phyloP scores from a whole-genome alignment of 2,329 filamentous ascomycete genomes.

The Fusarium sp. region DNA sequence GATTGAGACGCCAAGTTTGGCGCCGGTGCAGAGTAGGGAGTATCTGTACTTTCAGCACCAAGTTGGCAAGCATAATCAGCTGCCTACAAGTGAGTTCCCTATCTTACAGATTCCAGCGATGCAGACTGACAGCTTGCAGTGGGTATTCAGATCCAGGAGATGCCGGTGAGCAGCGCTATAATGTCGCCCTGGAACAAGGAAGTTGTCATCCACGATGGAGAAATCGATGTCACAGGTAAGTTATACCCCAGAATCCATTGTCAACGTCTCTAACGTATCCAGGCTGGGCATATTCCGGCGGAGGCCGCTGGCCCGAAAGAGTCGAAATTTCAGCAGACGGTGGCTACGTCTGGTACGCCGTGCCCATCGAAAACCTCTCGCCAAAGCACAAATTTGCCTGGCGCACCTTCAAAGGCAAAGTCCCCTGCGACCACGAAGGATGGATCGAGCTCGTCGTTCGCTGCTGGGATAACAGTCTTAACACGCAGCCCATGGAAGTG shows the following conservation, averaged over 20 bases:
- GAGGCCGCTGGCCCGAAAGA: conserved; percentile 69
- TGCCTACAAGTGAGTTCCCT: conserved; percentile 57
- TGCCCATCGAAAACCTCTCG: conserved; percentile 69
- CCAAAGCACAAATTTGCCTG: conserved; percentile 73
- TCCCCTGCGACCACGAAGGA: conserved; percentile 72
- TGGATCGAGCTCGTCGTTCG: conserved; percentile 71
- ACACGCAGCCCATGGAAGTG: conserved; percentile 69
- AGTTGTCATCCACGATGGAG: conserved; percentile 69
- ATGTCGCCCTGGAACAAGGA: conserved; percentile 72
- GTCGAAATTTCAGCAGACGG: conserved; percentile 74
- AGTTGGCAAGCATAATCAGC: conserved; percentile 73
- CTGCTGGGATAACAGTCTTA: conserved; percentile 71
- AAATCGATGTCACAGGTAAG: conserved; percentile 55
- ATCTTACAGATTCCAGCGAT: accelerated
- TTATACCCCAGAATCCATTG: accelerated
- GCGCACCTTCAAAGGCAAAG: conserved; percentile 71
- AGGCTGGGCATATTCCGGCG: conserved; percentile 70
- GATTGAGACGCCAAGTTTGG: conserved; percentile 65
- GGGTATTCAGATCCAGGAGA: conserved; percentile 76
- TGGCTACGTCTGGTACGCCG: conserved; percentile 72
- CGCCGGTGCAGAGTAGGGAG: conserved; percentile 73
- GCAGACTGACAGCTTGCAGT: not conserved
- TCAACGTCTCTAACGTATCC: conserved; percentile 48
- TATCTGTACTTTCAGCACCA: conserved; percentile 78
- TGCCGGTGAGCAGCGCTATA: conserved; percentile 76